Evolutionary conservation across 1,284 basidiomycete genomes (phyloP), one percentile per base, ranked within the genome.

Genomic region (Rhizoctonia solani): DNA sequence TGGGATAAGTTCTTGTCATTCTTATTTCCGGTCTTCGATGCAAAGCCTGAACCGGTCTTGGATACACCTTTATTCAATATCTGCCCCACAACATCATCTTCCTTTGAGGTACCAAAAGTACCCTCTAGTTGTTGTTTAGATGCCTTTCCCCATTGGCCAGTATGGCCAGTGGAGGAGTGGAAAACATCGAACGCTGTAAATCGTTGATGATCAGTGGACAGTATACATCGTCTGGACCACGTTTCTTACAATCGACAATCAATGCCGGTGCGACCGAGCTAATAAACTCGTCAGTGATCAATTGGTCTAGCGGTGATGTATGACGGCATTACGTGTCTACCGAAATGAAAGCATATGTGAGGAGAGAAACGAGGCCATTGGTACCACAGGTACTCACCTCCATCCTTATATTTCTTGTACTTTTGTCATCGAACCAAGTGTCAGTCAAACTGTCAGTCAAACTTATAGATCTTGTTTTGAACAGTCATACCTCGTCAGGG

Each of bases 61-160:
- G 42, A 11, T 21, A 34, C 30, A 4, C 70, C 70, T 1, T 47
- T 66, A 6, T 69, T 72, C 65, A 93, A 79, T 66, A 92, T 81
- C 19, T 76, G 74, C 59, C 76, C 74, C 25, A 89, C 76, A 14
- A 88, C 87, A 2, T 90, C 88, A 30, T 79, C 74, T 56, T 91
- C 88, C 67, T 85, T 86, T 72, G 79, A 76, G 6, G 87, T 83
- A 34, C 82, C 86, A 72, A 93, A 93, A 27, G 78, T 79, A 69
- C 78, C 86, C 55, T 91, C 89, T 46, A 93, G 83, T 74, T 91
- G 87, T 74, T 92, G 90, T 54, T 88, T 86, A 16, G 90, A 92
- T 5, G 88, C 82, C 65, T 81, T 79, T 32, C 87, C 84, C 46
- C 91, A 82, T 52, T 85, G 75, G 6, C 91, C 91, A 75, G 91